Conservation (phyloP, 805 yeast genomes). For the Barnettozyma salicaria region DNA sequence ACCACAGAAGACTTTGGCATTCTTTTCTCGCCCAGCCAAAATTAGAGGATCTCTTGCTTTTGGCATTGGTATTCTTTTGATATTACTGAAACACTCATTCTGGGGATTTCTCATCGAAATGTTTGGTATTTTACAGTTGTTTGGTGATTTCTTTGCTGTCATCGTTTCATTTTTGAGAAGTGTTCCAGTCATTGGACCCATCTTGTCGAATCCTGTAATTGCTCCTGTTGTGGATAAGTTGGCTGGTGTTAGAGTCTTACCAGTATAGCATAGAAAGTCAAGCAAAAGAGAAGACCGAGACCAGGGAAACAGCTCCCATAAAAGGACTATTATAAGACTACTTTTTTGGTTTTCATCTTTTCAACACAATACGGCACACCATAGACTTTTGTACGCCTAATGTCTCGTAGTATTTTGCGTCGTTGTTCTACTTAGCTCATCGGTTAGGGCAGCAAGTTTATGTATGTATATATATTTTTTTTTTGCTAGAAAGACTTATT, state of each 20-base stretch:
- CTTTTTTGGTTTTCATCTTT: too few species aligned
- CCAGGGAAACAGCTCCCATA: background rate
- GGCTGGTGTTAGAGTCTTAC: slow-evolving; percentile 64
- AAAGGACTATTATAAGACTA: too few species aligned
- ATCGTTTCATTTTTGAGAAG: slow-evolving; percentile 82
- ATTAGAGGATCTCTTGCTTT: slow-evolving; percentile 84
- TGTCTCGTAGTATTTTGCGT: too few species aligned
- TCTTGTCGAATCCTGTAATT: slow-evolving; percentile 70
- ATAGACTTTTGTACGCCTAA: too few species aligned
- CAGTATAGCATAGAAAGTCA: slow-evolving; percentile 36
- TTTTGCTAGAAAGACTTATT: background rate
- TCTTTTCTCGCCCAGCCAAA: slow-evolving; percentile 83
- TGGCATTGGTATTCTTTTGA: slow-evolving; percentile 64
- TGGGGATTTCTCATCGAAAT: slow-evolving; percentile 80
- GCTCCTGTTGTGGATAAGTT: slow-evolving; percentile 60
- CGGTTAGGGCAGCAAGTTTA: slow-evolving; percentile 6
- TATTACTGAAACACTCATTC: slow-evolving; percentile 70
- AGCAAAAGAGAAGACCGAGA: background rate
- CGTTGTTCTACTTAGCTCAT: too few species aligned
- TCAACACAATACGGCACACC: too few species aligned
- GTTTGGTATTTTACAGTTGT: slow-evolving; percentile 82
- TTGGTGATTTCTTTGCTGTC: slow-evolving; percentile 88
- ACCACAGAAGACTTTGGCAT: slow-evolving; percentile 69
- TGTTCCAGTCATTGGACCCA: slow-evolving; percentile 80
- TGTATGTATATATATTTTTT: slow-evolving; percentile 2